Conservation (phyloP, 2,329 filamentous ascomycete genomes). For the Trichophaea hybrida region DNA sequence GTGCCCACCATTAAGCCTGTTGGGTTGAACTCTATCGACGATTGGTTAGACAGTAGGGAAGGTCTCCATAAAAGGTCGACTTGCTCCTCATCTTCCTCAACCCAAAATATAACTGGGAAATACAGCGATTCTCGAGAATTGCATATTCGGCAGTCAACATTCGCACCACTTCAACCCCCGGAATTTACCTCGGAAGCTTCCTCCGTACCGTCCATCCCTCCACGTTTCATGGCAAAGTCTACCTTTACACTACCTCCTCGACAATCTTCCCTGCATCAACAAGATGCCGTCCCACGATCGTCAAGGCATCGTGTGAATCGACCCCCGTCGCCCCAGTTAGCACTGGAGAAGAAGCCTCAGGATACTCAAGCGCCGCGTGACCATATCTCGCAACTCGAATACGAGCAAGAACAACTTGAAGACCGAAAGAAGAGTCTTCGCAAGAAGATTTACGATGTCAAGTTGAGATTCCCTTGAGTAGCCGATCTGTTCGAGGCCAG, state of each 20-base stretch:
- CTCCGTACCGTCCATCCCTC: conserved; percentile 9
- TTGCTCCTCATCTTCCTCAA: conserved; percentile 11
- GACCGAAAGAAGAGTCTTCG: conserved; percentile 12
- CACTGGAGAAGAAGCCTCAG: neutral
- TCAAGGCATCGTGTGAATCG: neutral
- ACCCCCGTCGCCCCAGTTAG: neutral
- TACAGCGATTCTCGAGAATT: conserved; percentile 10
- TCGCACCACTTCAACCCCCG: conserved; percentile 16
- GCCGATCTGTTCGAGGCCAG: conserved; percentile 18
- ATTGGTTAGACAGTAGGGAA: conserved; percentile 20
- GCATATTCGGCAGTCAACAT: conserved; percentile 18
- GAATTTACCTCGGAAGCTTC: conserved; percentile 1
- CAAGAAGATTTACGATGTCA: conserved; percentile 22
- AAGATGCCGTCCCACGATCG: neutral
- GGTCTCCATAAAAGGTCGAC: conserved; percentile 15
- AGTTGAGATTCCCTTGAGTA: conserved; percentile 25
- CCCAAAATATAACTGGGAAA: conserved; percentile 1
- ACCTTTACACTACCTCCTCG: neutral
- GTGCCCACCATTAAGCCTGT: conserved; percentile 13
- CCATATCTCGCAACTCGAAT: conserved; percentile 25
- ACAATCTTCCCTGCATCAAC: neutral
- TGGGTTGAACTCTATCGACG: conserved; percentile 21
- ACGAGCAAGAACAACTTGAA: conserved; percentile 23
- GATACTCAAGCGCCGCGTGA: conserved; percentile 18
- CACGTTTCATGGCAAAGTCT: neutral